Base-by-base conservation (phyloP, 306 rosid genomes). In the Trifolium pratense region DNA sequence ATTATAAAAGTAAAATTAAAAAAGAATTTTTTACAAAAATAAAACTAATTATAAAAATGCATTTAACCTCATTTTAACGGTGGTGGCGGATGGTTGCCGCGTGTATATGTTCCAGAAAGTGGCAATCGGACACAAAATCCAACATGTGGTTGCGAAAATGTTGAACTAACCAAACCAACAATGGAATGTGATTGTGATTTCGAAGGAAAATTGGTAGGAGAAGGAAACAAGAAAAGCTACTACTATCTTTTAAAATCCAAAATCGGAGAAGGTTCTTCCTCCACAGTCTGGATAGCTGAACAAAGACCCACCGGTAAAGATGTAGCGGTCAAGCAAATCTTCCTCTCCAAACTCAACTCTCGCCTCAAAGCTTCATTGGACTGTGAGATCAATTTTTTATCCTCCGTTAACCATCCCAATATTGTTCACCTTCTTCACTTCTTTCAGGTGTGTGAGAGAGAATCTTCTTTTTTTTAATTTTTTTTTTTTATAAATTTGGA, bases 381-480 rank as follows among this genome's bases (percentile, higher is more conserved):
- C 42, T 84, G 83, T 46, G 90, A 86, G 76, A 72, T 84, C 80
- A 63, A 71, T 57, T 86, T 88, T 80, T 71, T 88, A 58, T 86
- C 90, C 66, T 84, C 93, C 13, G 85, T 86, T 26, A 76, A 68
- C 31, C 93, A 88, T 59, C 89, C 90, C 51, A 82, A 88, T 67
- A 82, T 88, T 45, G 16, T 86, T 79, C 87, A 80, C 62, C 89
- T 88, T 63, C 55, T 82, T 63, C 15, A 76, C 34, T 66, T 77
- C 68, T 84, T 89, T 67, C 85, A 79, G 86, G 93, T 89, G n/a
- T n/a, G n/a, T n/a, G 0, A 48, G 2, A 48, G 7, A 1, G 5
- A 40, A 40, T 40, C 13, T 40, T 11, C 1, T 13, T 40, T 10
- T 40, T 40, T 40, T 13, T 13, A 9, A 48, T 12, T 65, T 37